phyloP scores from a whole-genome alignment of 257 asterid genomes.

The Solanum virginianum region DNA sequence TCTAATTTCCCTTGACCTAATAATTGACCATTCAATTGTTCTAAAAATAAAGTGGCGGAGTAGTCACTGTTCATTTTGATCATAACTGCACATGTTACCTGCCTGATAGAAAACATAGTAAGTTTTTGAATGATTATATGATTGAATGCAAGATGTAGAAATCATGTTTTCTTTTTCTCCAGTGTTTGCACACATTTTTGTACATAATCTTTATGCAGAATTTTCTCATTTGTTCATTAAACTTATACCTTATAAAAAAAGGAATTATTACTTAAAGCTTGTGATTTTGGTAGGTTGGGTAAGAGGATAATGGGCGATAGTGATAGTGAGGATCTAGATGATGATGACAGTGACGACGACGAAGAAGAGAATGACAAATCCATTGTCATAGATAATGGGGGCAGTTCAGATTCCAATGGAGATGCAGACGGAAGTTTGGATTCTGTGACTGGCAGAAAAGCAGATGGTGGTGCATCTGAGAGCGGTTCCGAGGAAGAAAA shows the following conservation, averaged over 20 bases:
- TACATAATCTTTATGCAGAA: background rate
- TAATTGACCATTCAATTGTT: background rate
- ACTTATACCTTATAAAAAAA: background rate
- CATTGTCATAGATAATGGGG: slow-evolving; percentile 36
- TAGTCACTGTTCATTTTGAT: background rate
- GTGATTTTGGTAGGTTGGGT: slow-evolving; percentile 47
- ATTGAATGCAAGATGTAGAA: background rate
- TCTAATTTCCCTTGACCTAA: background rate
- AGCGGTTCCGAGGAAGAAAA: slow-evolving; percentile 50
- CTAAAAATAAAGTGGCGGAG: background rate
- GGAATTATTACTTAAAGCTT: background rate
- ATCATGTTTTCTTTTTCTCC: background rate
- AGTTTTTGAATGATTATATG: background rate
- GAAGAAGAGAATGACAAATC: slow-evolving; percentile 49
- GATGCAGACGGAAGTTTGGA: slow-evolving; percentile 46
- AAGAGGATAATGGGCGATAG: slow-evolving; percentile 56
- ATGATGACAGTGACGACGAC: slow-evolving; percentile 27
- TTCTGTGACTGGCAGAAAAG: slow-evolving; percentile 29
- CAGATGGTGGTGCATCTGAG: slow-evolving; percentile 24
- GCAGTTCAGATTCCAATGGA: slow-evolving; percentile 49
- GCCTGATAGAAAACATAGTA: background rate
- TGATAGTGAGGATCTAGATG: slow-evolving; percentile 53
- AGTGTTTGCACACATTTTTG: background rate
- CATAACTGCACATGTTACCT: background rate
- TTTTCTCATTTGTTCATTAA: background rate